Percentiles rank a stretch among this genome's conserved stretches.
These are phyloP conservation scores for Pyrrhoderma noxium DNA, from an alignment of 1,284 basidiomycete species.

Conservation along the genomic window DNA sequence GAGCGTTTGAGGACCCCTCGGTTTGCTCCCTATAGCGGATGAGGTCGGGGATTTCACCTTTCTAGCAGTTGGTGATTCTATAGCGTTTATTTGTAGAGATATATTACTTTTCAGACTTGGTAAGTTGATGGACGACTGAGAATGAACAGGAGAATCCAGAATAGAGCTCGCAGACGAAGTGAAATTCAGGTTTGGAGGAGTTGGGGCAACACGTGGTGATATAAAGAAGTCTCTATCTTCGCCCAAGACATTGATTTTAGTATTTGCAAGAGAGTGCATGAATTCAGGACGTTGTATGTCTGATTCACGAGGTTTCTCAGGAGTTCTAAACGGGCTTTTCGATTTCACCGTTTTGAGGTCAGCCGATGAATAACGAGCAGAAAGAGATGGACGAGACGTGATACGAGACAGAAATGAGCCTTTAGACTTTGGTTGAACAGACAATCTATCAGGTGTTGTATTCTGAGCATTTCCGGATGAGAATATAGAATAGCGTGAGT, in stretches of 20 bases:
- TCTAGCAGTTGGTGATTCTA: neutral
- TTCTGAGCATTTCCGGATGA: conserved; percentile 8
- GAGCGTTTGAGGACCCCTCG: conserved; percentile 2
- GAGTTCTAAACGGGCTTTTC: neutral
- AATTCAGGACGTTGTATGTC: conserved; percentile 4
- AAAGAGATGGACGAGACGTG: conserved; percentile 15
- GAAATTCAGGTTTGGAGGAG: conserved; percentile 14
- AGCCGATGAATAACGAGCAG: conserved; percentile 17
- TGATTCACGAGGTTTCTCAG: neutral
- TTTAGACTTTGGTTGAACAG: conserved; percentile 9
- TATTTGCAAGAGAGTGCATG: neutral
- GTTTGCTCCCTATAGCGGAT: neutral
- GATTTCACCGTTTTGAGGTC: conserved; percentile 16
- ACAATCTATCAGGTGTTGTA: conserved; percentile 2
- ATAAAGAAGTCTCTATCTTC: conserved; percentile 12
- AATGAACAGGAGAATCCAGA: conserved; percentile 4
- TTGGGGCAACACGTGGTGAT: conserved; percentile 16
- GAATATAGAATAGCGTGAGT: conserved; percentile 13
- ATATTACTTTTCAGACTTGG: neutral
- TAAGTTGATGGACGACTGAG: neutral
- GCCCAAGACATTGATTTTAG: conserved; percentile 1
- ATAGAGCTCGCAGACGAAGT: conserved; percentile 6
- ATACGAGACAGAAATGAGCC: conserved; percentile 14
- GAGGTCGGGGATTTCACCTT: neutral
- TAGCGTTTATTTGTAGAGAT: too few relatives aligned